Conservation (phyloP, 768 basidiomycete genomes). For the Pulveroboletus sp. region DNA sequence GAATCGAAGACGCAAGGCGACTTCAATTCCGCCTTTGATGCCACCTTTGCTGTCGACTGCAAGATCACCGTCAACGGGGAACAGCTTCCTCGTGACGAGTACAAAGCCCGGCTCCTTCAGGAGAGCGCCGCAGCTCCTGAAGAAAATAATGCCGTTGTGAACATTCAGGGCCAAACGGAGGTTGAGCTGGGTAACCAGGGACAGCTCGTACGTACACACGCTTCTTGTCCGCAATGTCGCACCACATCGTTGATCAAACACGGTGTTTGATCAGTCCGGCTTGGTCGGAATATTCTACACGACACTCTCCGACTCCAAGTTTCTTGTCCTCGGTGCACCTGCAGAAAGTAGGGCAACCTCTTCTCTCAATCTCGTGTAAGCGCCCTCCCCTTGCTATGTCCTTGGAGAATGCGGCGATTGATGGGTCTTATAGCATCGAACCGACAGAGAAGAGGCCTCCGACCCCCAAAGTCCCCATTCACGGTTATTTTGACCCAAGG, state of each 20-base stretch:
- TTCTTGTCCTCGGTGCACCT: conserved; percentile 33
- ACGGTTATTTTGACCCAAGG: conserved; percentile 34
- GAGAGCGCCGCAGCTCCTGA: conserved; percentile 21
- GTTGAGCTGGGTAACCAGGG: conserved; percentile 25
- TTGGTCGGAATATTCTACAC: conserved; percentile 37
- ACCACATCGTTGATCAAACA: not conserved
- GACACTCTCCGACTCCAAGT: conserved; percentile 30
- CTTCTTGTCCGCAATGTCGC: not conserved
- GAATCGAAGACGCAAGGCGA: conserved; percentile 32
- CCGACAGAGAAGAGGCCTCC: conserved; percentile 26
- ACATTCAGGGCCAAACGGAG: conserved; percentile 24
- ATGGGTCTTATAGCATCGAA: conserved; percentile 19
- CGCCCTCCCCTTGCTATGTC: not conserved
- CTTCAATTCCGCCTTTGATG: conserved; percentile 38
- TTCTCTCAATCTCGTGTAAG: conserved; percentile 39
- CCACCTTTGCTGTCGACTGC: conserved; percentile 35
- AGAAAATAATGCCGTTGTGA: conserved; percentile 18
- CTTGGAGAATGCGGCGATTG: not conserved
- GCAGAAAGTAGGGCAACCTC: conserved; percentile 28
- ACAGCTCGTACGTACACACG: conserved; percentile 19
- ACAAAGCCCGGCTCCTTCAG: conserved; percentile 34
- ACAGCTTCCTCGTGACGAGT: conserved; percentile 34
- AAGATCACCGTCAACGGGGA: conserved; percentile 40
- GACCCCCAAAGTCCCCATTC: conserved; percentile 14
- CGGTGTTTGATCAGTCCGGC: conserved; percentile 15